Evolutionary conservation across 495 filamentous ascomycete genomes (phyloP), one percentile per base, ranked within the genome.

Genomic region (Endocarpon pusillum): DNA sequence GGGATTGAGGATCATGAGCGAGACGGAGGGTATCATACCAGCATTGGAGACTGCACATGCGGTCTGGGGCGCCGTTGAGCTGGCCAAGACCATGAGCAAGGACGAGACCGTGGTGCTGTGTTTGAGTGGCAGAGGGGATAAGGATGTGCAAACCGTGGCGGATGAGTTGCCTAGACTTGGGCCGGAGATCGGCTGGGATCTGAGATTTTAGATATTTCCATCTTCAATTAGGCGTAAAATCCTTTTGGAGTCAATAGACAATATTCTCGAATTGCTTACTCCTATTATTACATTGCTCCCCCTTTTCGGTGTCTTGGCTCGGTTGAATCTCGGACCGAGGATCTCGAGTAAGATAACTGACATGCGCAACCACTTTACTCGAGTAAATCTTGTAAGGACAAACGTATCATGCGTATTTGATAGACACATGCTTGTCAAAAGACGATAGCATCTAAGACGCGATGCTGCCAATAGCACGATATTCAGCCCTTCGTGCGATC

Each of bases 141-240:
- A 97, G 69, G 89, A 97, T 54, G 89, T 97, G 24, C 85, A 96
- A 72, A 91, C 81, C 48, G 87, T 97, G 24, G 89, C 89, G 2
- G 89, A 97, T 39, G 83, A 92, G 56, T 58, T 97, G 43, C 89
- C 89, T 16, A 77, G 61, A 38, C 47, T 97, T 39, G 89, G 89
- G 0, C 91, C 91, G 6, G 57, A 75, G 62, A 96, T 97, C 53
- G 83, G 82, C 36, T 97, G 89, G 89, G 87, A 96, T 62, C 57
- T 97, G 60, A 70, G 89, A 32, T 94, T 64, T 42, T 64, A 58
- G 23, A 42, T 23, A 27, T 38, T 38, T 38, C 21, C 36, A 38
- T 38, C 28, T 28, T 20, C 33, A 32, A 32, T 38, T 20, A 12
- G 36, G 36, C 36, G 36, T 38, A 19, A 16, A 38, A 38, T 32